Evolutionary conservation across 2,329 filamentous ascomycete species (phyloP).

Genomic region (Aspergillus pseudoterreus): DNA sequence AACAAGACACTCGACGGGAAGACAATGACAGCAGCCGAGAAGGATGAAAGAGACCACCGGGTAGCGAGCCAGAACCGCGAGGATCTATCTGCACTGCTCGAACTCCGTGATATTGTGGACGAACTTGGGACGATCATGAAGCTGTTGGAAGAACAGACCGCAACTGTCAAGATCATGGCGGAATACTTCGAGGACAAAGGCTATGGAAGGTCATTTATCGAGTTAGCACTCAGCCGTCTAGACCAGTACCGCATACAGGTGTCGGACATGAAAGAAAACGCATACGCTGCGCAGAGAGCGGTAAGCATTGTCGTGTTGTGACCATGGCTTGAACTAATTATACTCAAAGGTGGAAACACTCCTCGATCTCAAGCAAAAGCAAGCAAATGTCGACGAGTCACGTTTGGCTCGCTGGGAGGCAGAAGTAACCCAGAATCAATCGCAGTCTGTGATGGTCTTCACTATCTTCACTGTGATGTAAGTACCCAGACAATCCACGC

Average conservation of each 20-base stretch:
- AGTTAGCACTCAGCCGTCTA: conserved; percentile 51
- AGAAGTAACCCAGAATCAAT: conserved; percentile 60
- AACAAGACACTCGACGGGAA: conserved; percentile 27
- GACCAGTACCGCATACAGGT: conserved; percentile 55
- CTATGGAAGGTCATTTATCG: conserved; percentile 50
- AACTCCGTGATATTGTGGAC: conserved; percentile 62
- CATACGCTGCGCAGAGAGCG: conserved; percentile 56
- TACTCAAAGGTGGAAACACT: conserved; percentile 57
- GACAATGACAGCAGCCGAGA: conserved; percentile 29
- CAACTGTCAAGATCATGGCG: conserved; percentile 43
- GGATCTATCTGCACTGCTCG: conserved; percentile 60
- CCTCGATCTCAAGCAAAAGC: conserved; percentile 64
- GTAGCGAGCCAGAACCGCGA: conserved; percentile 57
- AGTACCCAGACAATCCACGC: conserved; percentile 5
- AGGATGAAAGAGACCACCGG: conserved; percentile 45
- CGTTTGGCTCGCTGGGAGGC: conserved; percentile 60
- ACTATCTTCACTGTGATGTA: conserved; percentile 62
- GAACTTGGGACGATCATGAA: conserved; percentile 57
- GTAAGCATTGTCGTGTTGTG: conserved; percentile 27
- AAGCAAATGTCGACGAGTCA: conserved; percentile 64
- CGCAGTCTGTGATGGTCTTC: conserved; percentile 56
- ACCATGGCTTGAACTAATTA: background rate
- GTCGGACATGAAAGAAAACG: conserved; percentile 57
- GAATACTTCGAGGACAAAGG: conserved; percentile 31
- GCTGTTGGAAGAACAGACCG: conserved; percentile 57